Conservation (phyloP, 2,329 filamentous ascomycete genomes). For the Trichoderma koningii region DNA sequence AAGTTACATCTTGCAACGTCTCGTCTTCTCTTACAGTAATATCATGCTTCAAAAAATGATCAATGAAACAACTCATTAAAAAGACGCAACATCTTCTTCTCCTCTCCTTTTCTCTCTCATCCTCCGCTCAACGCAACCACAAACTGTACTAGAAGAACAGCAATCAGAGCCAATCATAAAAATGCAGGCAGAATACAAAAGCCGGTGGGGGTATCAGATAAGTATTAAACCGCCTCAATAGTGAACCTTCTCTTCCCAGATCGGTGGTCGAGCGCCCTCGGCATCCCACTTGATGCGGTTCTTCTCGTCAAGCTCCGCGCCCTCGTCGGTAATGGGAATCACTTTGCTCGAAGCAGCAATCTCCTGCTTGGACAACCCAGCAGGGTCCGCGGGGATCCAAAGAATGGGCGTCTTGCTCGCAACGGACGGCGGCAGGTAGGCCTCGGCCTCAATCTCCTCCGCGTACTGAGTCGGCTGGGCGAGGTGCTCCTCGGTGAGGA, state of each 20-base stretch:
- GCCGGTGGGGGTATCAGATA: slow-evolving; percentile 29
- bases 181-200: slow-evolving; percentile 3
- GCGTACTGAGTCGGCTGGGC: slow-evolving; percentile 52
- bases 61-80: not conserved
- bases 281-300: slow-evolving; percentile 48
- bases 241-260: slow-evolving; percentile 49
- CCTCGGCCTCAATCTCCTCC: slow-evolving; percentile 62
- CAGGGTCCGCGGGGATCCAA: slow-evolving; percentile 74
- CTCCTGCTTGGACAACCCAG: slow-evolving; percentile 71
- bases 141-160: not conserved
- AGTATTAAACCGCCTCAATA: slow-evolving; percentile 40
- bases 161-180: not conserved
- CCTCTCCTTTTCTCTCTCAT: not conserved
- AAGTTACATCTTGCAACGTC: not conserved
- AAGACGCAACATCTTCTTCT: not conserved
- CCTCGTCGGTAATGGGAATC: slow-evolving; percentile 72
- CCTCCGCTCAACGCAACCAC: not conserved
- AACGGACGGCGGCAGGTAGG: slow-evolving; percentile 73
- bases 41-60: not conserved
- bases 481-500: slow-evolving; percentile 14
- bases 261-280: slow-evolving; percentile 46
- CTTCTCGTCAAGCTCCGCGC: slow-evolving; percentile 69
- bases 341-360: slow-evolving; percentile 66
- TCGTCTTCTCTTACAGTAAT: not conserved
- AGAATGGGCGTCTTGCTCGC: slow-evolving; percentile 62